phyloP scores from a whole-genome alignment of 768 basidiomycete species.

The Lentinula aciculospora region DNA sequence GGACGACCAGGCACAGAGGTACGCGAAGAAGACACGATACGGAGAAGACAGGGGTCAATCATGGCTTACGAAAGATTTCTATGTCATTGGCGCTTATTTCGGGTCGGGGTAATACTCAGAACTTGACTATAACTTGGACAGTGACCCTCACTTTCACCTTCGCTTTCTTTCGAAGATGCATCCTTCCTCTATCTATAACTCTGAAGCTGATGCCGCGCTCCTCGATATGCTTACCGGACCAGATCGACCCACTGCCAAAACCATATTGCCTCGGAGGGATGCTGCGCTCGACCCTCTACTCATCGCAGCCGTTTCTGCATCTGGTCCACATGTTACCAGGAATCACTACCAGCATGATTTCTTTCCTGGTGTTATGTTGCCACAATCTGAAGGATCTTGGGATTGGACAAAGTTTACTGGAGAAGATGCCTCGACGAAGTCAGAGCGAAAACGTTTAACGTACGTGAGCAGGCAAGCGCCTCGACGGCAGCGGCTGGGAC shows the following conservation, averaged over 20 bases:
- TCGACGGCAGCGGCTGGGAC: conserved; percentile 49
- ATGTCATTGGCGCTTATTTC: conserved; percentile 1
- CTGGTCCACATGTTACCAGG: conserved; percentile 73
- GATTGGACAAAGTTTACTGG: conserved; percentile 55
- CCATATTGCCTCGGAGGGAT: conserved; percentile 53
- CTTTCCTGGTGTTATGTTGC: conserved; percentile 53
- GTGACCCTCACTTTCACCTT: not conserved
- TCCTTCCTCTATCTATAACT: not conserved
- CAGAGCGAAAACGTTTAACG: conserved; percentile 41
- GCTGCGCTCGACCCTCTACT: conserved; percentile 75
- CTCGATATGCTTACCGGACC: conserved; percentile 63
- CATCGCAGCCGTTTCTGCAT: conserved; percentile 69
- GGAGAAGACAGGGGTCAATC: not conserved
- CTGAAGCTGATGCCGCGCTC: conserved; percentile 49
- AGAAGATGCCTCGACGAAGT: conserved; percentile 30
- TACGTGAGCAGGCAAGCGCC: conserved; percentile 78
- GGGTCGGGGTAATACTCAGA: not conserved
- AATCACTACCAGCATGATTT: conserved; percentile 86
- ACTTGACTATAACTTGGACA: not conserved
- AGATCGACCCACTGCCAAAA: conserved; percentile 29
- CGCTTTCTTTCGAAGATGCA: not conserved
- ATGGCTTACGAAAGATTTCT: not conserved
- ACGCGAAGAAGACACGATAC: too few species aligned
- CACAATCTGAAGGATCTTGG: conserved; percentile 45
- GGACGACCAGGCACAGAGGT: not conserved